Percentiles rank a stretch among this genome's conserved stretches.
Conservation (phyloP, 495 filamentous ascomycete species). For the Penicillium macrosclerotiorum region DNA sequence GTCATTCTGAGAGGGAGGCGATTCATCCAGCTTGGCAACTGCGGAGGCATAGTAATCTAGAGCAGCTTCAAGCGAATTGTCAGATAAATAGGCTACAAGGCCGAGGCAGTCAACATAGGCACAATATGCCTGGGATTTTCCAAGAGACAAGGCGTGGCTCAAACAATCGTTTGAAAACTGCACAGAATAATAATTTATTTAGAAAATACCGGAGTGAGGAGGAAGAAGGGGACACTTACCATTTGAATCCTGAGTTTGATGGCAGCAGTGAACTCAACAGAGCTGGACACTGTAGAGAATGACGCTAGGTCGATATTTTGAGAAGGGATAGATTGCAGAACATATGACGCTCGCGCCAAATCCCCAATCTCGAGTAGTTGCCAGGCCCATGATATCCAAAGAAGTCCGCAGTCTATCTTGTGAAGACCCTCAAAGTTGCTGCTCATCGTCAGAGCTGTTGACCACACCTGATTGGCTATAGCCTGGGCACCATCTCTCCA, state of each 20-base stretch:
- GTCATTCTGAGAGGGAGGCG: constrained; percentile 29
- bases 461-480: constrained; percentile 62
- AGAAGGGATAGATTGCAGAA: constrained; percentile 44
- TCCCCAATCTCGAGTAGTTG: constrained; percentile 54
- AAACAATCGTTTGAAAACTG: constrained; percentile 56
- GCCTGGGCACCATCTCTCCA: constrained; percentile 52
- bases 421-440: constrained; percentile 36
- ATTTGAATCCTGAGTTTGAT: constrained; percentile 53
- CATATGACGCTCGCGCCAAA: constrained; percentile 41
- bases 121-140: constrained; percentile 42
- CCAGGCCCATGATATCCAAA: constrained; percentile 76
- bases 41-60: constrained; percentile 53
- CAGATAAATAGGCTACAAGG: constrained; percentile 61
- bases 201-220: not conserved
- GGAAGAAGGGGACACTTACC: constrained; percentile 30
- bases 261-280: constrained; percentile 29
- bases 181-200: constrained; percentile 9
- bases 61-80: constrained; percentile 26
- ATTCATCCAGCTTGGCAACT: constrained; percentile 33
- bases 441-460: constrained; percentile 60
- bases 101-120: constrained; percentile 59
- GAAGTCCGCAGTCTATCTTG: constrained; percentile 44
- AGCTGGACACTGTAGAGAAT: constrained; percentile 14
- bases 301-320: constrained; percentile 23
- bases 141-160: constrained; percentile 53